Evolutionary conservation across 805 yeast species (phyloP).

Genomic region (Saccharomycopsis selenospora): DNA sequence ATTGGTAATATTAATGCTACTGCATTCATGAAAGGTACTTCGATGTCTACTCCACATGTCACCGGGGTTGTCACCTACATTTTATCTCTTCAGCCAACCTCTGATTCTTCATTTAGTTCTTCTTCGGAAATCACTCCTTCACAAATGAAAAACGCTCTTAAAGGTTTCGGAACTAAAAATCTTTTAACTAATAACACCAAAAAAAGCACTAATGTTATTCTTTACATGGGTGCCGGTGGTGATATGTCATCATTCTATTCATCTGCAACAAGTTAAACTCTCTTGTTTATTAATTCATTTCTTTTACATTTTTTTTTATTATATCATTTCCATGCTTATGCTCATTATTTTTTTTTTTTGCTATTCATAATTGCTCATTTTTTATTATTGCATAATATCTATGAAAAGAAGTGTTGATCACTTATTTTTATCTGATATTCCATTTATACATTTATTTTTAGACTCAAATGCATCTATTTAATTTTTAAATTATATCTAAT

Average conservation of each 20-base stretch:
- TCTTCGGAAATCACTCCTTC: constrained; percentile 2
- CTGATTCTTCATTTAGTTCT: not conserved
- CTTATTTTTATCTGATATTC: too few relatives aligned
- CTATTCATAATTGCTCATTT: too few relatives aligned
- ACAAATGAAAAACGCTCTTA: constrained; percentile 2
- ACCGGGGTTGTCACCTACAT: constrained; percentile 2
- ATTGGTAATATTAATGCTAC: constrained; percentile 35
- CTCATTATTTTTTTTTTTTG: too few relatives aligned
- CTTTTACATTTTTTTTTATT: too few relatives aligned
- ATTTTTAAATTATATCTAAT: too few relatives aligned
- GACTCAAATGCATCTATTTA: too few relatives aligned
- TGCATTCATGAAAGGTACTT: constrained; percentile 2
- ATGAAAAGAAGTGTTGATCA: too few relatives aligned
- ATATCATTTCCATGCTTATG: too few relatives aligned
- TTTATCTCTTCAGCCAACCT: constrained; percentile 1
- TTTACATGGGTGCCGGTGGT: constrained; percentile 2
- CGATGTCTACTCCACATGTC: constrained; percentile 3
- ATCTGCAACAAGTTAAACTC: too few relatives aligned
- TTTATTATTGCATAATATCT: too few relatives aligned
- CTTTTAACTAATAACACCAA: not conserved
- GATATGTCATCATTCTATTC: constrained; percentile 1
- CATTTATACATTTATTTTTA: too few relatives aligned
- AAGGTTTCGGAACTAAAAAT: not conserved
- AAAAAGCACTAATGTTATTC: not conserved
- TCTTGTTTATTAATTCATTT: too few relatives aligned